phyloP scores from a whole-genome alignment of 495 filamentous ascomycete genomes.

The Aspergillus diversus region DNA sequence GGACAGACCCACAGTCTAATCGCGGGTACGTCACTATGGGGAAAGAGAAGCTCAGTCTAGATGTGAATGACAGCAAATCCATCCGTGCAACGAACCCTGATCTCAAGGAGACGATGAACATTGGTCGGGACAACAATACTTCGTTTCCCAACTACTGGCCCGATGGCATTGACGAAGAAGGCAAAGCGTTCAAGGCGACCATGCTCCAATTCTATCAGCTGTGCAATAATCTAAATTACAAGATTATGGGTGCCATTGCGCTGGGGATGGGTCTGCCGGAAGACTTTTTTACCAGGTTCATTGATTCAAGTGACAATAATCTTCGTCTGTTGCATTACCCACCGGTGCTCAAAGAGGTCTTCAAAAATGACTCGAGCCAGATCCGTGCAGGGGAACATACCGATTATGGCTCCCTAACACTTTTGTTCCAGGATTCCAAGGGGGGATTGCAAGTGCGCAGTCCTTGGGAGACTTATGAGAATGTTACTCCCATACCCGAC shows the following conservation, averaged over 20 bases:
- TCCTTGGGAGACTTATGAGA: slow-evolving; percentile 74
- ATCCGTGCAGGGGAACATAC: slow-evolving; percentile 84
- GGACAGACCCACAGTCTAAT: slow-evolving; percentile 73
- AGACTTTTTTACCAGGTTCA: slow-evolving; percentile 74
- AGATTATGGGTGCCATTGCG: slow-evolving; percentile 87
- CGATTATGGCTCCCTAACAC: slow-evolving; percentile 87
- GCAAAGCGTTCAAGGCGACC: slow-evolving; percentile 63
- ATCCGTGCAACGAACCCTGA: slow-evolving; percentile 64
- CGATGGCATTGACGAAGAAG: slow-evolving; percentile 58
- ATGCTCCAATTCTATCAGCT: slow-evolving; percentile 74
- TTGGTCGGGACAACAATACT: slow-evolving; percentile 71
- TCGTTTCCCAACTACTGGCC: slow-evolving; percentile 83
- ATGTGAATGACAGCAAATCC: slow-evolving; percentile 59
- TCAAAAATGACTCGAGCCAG: slow-evolving; percentile 70
- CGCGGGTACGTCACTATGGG: slow-evolving; percentile 76
- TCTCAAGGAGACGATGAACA: slow-evolving; percentile 82
- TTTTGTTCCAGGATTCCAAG: slow-evolving; percentile 84
- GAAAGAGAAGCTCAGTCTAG: slow-evolving; percentile 71
- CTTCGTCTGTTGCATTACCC: slow-evolving; percentile 90
- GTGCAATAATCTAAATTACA: slow-evolving; percentile 73
- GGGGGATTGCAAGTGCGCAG: slow-evolving; percentile 85
- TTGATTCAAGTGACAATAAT: slow-evolving; percentile 77
- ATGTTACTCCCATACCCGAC: slow-evolving; percentile 78
- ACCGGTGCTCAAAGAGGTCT: slow-evolving; percentile 64
- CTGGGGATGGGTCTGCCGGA: slow-evolving; percentile 75